Percentiles rank a stretch among this genome's conserved stretches.
phyloP scores from a whole-genome alignment of 345 rosid genomes.

The Geranium brycei region DNA sequence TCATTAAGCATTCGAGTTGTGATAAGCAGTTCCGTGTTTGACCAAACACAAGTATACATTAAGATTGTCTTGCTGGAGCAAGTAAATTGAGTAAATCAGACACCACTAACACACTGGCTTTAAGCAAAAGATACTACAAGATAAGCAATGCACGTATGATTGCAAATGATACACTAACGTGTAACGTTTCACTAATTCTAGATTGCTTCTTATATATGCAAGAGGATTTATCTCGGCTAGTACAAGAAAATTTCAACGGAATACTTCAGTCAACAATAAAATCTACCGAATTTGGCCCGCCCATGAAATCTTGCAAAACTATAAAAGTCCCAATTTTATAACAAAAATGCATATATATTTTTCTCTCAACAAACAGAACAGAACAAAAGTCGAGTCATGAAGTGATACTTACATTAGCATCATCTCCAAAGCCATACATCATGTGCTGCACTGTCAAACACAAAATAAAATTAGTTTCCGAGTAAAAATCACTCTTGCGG shows the following conservation, averaged over 20 bases:
- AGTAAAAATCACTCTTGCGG: not conserved
- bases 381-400: not conserved
- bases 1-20: not conserved
- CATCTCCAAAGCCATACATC: conserved; percentile 96
- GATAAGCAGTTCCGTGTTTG: not conserved
- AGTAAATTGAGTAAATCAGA: not conserved
- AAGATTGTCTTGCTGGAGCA: not conserved
- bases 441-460: conserved; percentile 68
- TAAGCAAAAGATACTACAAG: too few species aligned
- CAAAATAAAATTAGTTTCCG: not conserved
- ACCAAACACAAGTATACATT: not conserved
- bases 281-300: too few species aligned
- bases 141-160: too few species aligned
- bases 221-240: too few species aligned
- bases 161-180: too few species aligned
- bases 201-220: not conserved
- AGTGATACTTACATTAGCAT: conserved; percentile 47
- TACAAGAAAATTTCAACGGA: too few species aligned
- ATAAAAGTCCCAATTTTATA: too few species aligned
- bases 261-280: too few species aligned
- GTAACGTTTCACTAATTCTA: not conserved
- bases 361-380: too few species aligned
- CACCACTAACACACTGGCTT: not conserved
- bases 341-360: not conserved
- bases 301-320: too few species aligned